Evolutionary conservation across 2,329 filamentous ascomycete species (phyloP).

Genomic region (Penicillium expansum): DNA sequence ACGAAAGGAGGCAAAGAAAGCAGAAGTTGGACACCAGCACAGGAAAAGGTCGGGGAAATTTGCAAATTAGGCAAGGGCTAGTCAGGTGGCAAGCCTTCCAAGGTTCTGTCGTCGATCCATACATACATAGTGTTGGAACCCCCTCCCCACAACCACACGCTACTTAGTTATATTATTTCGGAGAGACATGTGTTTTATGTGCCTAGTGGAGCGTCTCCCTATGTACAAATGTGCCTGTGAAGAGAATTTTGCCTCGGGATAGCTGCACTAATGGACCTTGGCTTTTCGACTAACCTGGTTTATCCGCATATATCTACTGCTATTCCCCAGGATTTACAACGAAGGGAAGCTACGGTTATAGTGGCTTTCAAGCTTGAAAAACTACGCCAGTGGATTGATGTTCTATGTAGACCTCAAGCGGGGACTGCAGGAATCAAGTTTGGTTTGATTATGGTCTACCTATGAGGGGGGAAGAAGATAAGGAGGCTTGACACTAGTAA

Average conservation of each 20-base stretch:
- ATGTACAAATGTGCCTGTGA: background rate
- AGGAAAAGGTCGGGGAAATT: background rate
- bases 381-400: background rate
- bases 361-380: background rate
- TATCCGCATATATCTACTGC: background rate
- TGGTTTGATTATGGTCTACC: background rate
- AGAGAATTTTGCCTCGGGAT: background rate
- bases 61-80: background rate
- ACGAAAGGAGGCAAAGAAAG: background rate
- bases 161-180: background rate
- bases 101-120: background rate
- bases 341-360: background rate
- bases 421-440: background rate
- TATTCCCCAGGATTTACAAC: background rate
- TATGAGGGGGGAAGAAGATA: background rate
- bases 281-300: no score
- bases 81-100: conserved; percentile 3
- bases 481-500: background rate
- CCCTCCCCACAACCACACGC: background rate
- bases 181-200: background rate
- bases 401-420: background rate
- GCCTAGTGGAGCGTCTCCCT: background rate
- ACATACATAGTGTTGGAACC: background rate
- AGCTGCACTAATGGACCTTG: background rate
- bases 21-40: background rate